Base-by-base conservation (phyloP, 1,284 basidiomycete species). In the Cryptococcus jaspeensis region DNA sequence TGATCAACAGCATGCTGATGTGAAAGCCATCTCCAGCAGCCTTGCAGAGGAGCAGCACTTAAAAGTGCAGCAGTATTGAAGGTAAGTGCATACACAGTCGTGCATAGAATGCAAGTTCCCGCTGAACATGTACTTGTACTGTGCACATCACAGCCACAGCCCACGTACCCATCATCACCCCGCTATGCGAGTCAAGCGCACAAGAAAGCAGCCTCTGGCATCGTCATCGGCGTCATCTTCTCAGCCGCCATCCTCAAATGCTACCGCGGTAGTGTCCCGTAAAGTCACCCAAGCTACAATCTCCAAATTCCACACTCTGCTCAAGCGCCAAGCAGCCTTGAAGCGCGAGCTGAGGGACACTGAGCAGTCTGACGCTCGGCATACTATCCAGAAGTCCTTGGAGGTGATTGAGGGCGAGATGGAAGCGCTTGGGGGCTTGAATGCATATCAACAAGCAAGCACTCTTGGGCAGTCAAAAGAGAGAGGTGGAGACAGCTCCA, bases 401-500 rank as follows among this genome's bases (percentile, higher is more conserved):
- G 71, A 59, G 0, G 78, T 81, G 18, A 77, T 91, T 16, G 82
- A 87, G 44, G 61, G 73, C 9, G 81, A 89, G 66, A 85, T 93
- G 13, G 81, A 82, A 3, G 75, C 74, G 15, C 75, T 90, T 15
- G 91, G 91, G 2, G 91, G 90, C 0, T 70, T 94, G 35, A 84
- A 85, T 54, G 80, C 79, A 15, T 93, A 93, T 73, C 90, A 93
- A 72, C 81, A 80, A 42, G 90, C 92, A 81, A 92, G 89, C 41
- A 82, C 78, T 49, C 81, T 88, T 18, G 91, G 91, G 0, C 91
- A 94, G 71, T 83, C 85, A 5, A 81, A 78, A 13, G 87, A 91
- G 60, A 79, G 91, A 53, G 91, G 91, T 16, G 91, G 91, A 5
- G 91, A 91, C 15, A 89, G 87, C 64, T 88, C 92, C 67, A 87